Evolutionary conservation across 495 filamentous ascomycete genomes (phyloP).

Genomic region (Aspergillus baeticus): DNA sequence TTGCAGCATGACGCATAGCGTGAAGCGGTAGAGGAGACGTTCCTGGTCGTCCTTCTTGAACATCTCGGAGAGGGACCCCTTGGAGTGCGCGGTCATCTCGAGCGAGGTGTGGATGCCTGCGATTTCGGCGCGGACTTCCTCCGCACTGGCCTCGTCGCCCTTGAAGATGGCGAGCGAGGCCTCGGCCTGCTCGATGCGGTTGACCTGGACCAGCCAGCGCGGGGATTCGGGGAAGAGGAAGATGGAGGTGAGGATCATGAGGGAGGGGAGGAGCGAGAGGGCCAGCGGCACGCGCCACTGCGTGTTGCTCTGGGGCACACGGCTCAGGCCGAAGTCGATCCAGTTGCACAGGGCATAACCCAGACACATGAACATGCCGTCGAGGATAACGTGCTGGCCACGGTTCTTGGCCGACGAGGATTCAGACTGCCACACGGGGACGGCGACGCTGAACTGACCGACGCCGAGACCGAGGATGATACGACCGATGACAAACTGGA

Average conservation of each 20-base stretch:
- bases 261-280: constrained; percentile 49
- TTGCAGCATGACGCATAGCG: constrained; percentile 30
- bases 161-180: constrained; percentile 33
- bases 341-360: constrained; percentile 64
- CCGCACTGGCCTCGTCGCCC: constrained; percentile 19
- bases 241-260: constrained; percentile 33
- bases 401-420: constrained; percentile 33
- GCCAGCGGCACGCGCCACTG: constrained; percentile 51
- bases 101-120: constrained; percentile 38
- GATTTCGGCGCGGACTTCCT: constrained; percentile 32
- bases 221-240: constrained; percentile 56
- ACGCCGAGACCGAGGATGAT: constrained; percentile 57
- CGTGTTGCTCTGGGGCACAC: constrained; percentile 30
- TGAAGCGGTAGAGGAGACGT: constrained; percentile 28
- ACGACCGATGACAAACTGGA: constrained; percentile 42
- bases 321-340: constrained; percentile 58
- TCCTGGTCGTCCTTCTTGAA: constrained; percentile 26
- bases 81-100: constrained; percentile 23
- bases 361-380: constrained; percentile 53
- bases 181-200: constrained; percentile 30
- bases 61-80: constrained; percentile 22
- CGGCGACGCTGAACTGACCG: constrained; percentile 57
- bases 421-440: constrained; percentile 53
- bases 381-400: constrained; percentile 45
- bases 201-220: constrained; percentile 41